Base-by-base conservation (phyloP, 2,329 filamentous ascomycete genomes). In the Penicillium sclerotiorum region DNA sequence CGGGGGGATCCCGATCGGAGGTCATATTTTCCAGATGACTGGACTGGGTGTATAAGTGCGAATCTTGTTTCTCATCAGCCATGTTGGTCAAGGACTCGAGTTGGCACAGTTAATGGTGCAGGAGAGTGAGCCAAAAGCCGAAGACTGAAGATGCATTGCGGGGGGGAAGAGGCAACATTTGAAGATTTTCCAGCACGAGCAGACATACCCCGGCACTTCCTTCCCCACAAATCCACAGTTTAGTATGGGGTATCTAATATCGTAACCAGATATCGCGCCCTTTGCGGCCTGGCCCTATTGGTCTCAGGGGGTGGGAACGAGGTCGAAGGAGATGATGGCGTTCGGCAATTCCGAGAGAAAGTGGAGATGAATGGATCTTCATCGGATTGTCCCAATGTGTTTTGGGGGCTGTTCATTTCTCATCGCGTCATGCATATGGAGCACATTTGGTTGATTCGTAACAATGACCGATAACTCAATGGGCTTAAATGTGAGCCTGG, bases 21-120 rank as follows among this genome's bases (percentile, higher is more conserved):
- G 28, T 39, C 49, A 52, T 43, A 23, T 32, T 48, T 15, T 52
- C 53, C 44, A 50, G 13, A 35, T 52, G 49, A 27, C 36, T 55
- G 23, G 30, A 45, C 5, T 18, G 38, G 6, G 35, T 25, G 8
- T 37, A 41, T 13, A n/a, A 27, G 4, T 41, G 5, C 1, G 39
- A 18, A 5, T 50, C 32, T 15, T 38, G 30, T 39, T 50, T 45
- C 2, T 17, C 35, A 6, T 54, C 51, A 17, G 36, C 40, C 51
- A 54, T 54, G 15, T 13, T 33, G 40, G 13, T 13, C 22, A 7
- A 39, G 25, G 17, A 9, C 15, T 5, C 28, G 35, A n/a, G n/a
- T 13, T 3, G 4, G 35, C 11, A 17, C 35, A 37, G 35, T 37
- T 18, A 3, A 13, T n/a, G 4, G 28, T 32, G 28, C 15, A 6